Evolutionary conservation across 2,329 filamentous ascomycete species (phyloP).

Genomic region (Paecilomyces formosus): DNA sequence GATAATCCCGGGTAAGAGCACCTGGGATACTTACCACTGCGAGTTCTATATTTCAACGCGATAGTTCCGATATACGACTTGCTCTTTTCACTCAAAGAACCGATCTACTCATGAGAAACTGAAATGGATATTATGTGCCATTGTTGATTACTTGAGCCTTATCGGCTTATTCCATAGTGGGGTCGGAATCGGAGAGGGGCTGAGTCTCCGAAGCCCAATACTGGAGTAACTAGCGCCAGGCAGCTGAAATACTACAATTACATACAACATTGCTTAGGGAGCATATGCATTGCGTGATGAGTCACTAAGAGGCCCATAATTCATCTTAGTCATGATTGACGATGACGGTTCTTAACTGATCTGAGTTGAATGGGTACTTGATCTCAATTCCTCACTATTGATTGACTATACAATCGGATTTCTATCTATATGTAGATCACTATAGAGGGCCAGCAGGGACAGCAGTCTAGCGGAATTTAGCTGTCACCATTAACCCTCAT

Average conservation of each 20-base stretch:
- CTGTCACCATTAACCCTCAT: background rate
- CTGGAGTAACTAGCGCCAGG: background rate
- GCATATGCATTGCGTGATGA: background rate
- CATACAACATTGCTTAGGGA: background rate
- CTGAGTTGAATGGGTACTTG: background rate
- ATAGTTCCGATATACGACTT: background rate
- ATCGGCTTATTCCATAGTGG: background rate
- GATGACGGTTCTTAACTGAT: too few species aligned
- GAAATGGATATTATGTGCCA: background rate
- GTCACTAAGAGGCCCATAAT: background rate
- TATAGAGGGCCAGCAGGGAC: background rate
- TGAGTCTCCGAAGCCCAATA: background rate
- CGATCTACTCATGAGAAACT: background rate
- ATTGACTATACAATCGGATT: background rate
- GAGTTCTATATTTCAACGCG: background rate
- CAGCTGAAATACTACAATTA: background rate
- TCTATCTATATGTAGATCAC: background rate
- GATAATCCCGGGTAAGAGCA: background rate
- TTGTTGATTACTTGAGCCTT: background rate
- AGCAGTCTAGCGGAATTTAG: background rate
- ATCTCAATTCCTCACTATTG: background rate
- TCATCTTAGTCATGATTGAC: background rate
- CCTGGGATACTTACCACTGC: background rate
- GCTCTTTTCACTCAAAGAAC: background rate
- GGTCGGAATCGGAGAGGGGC: background rate